Evolutionary conservation across 1,139 yeast species (phyloP), one percentile per base, ranked within the genome.

Genomic region (Wickerhamomyces sp.): DNA sequence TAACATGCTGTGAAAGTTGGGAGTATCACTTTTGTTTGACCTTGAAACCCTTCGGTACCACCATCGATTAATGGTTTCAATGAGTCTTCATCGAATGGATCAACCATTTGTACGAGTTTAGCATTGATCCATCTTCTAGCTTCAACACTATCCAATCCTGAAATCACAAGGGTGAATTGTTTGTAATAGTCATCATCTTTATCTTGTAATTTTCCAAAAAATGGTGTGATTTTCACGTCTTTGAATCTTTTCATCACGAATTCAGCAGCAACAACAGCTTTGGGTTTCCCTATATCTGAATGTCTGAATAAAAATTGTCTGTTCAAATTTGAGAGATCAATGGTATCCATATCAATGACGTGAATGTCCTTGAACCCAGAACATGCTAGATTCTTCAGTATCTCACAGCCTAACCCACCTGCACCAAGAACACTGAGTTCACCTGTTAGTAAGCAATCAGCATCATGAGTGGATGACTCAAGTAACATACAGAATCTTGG

Each of bases 321-420:
- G 62, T 93, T 93, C 55, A 93, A 71, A 58, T 93, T 93, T 26
- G 96, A 84, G 26, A 93, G 66, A 60, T 93, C 98, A 48, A 93
- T 89, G 2, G 95, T 89, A 64, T 93, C 98, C 96, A 91, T 87
- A 62, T 93, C 99, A 37, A 93, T 87, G 15, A 93, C 82, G 56
- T 87, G 85, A 37, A 93, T 81, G 48, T 83, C 71, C 43, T 70
- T 71, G 59, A 91, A 86, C 5, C 96, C 95, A 4, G 84, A 73
- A 45, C 87, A 69, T 0, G 94, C 93, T 42, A 93, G 69, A 64
- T 90, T 81, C 67, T 91, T 91, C 43, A 93, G 68, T 34, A 93
- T 81, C 65, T 93, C 98, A 68, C 98, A 93, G 0, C 99, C 99
- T 10, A 93, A 69, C 0, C 99, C 99, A 2, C 98, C 98, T 1